Percentiles rank a stretch among this genome's conserved stretches.
These are phyloP conservation scores for Vaccinium macrocarpon DNA, from an alignment of 148 eudicot species.

Conservation along the genomic window DNA sequence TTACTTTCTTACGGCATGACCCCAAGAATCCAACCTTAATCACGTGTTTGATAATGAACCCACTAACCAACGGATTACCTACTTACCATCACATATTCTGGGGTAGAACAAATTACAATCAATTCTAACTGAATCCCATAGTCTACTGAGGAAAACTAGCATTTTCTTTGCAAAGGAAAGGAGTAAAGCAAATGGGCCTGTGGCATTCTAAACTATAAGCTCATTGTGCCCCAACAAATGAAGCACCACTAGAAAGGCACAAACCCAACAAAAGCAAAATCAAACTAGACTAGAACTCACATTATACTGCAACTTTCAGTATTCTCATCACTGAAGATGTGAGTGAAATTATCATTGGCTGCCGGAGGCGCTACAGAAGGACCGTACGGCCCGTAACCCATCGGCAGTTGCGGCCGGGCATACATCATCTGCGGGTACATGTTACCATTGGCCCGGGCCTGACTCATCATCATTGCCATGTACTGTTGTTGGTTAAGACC, in stretches of 20 bases:
- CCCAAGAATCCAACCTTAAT: no score
- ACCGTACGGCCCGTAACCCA: constrained; percentile 39
- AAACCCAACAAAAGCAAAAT: constrained; percentile 5
- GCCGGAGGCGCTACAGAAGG: constrained; percentile 38
- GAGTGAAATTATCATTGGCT: constrained; percentile 52
- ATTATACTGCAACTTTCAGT: constrained; percentile 73
- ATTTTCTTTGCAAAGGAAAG: neutral
- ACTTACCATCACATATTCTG: neutral
- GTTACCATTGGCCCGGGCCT: constrained; percentile 50
- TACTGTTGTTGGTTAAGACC: constrained; percentile 50
- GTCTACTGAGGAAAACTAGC: neutral
- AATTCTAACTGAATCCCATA: neutral
- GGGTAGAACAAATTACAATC: neutral
- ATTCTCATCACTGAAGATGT: constrained; percentile 83
- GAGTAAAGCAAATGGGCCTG: neutral
- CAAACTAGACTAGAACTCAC: constrained; percentile 28
- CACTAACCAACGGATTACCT: no score
- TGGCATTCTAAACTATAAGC: neutral
- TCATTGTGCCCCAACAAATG: neutral
- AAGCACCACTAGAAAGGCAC: neutral
- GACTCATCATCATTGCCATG: constrained; percentile 89
- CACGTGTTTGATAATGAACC: no score
- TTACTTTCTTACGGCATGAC: no score
- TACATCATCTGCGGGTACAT: constrained; percentile 64
- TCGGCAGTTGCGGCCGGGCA: constrained; percentile 50